Conservation (phyloP, 306 rosid genomes). For the Gastrolobium villosum region DNA sequence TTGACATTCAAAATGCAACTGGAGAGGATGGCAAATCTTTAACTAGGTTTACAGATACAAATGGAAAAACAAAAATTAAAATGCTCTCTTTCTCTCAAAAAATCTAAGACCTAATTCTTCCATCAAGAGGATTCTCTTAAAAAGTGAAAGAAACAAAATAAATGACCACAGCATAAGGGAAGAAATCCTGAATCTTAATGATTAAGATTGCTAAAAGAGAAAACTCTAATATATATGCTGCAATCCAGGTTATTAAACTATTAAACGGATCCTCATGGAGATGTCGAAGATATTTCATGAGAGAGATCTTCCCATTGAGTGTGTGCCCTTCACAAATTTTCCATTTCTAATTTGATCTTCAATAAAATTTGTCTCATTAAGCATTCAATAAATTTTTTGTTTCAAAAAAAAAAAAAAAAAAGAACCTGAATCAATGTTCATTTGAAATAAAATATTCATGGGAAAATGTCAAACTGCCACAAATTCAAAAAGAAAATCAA, state of each 20-base stretch:
- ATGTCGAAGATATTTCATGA: slow-evolving; percentile 4
- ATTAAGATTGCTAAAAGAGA: slow-evolving; percentile 20
- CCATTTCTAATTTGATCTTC: slow-evolving; percentile 1
- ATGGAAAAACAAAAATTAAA: background rate
- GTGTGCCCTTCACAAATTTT: background rate
- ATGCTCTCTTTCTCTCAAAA: background rate
- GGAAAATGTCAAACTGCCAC: slow-evolving; percentile 17
- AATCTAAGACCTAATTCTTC: background rate
- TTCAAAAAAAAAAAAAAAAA: background rate
- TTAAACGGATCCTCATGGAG: background rate
- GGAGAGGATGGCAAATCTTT: background rate
- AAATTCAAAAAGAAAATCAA: slow-evolving; percentile 32
- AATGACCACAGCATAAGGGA: background rate
- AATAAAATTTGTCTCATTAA: background rate
- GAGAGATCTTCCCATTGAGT: background rate
- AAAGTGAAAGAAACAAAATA: background rate
- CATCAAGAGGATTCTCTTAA: background rate
- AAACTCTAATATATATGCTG: background rate
- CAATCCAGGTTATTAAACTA: background rate
- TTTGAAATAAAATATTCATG: slow-evolving; percentile 3
- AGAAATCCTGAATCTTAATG: background rate
- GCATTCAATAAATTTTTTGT: background rate
- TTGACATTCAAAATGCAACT: slow-evolving; percentile 11
- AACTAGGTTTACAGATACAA: background rate
- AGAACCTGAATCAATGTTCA: background rate